Evolutionary conservation across 2,329 filamentous ascomycete species (phyloP), one percentile per base, ranked within the genome.

Genomic region (Pyrenophora graminea): DNA sequence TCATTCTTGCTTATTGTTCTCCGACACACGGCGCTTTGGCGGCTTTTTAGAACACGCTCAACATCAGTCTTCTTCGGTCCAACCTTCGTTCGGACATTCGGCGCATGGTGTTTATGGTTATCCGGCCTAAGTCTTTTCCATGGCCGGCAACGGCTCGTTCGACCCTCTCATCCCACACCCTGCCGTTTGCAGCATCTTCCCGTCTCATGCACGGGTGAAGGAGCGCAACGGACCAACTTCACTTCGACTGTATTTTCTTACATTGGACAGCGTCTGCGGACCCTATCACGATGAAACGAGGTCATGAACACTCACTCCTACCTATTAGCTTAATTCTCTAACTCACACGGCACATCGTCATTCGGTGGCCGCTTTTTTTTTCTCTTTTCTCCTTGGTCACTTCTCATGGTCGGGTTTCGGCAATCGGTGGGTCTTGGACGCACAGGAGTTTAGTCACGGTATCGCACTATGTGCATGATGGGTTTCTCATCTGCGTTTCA

Each of bases 1-100:
- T 58, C 68, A 72, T 72, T 72, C 68, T 72, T 72, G 69, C 61
- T 64, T 71, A 73, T 73, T 72, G 61, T 68, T 72, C 61, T 45
- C 63, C 45, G 66, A 69, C 48, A 62, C 57, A 39, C 48, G 65
- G 62, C 65, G 66, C 59, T 66, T 65, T 61, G 63, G 65, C 48
- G 61, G 63, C 53, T 54, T 63, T 53, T 50, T 61, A 56, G 63
- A 67, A 46, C 60, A 63, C 31, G 47, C 46, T 52, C 62, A 62
- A 44, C 61, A 53, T 39, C 58, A 54, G 23, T 48, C 53, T 34
- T 40, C 43, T 47, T 49, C 46, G 39, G 44, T 52, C 56, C 63
- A 48, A 53, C 52, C 61, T 42, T 63, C 63, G 38, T 63, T 67
- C 46, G 54, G 52, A 34, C 62, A 54, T 43, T 27, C 46, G 52